Base-by-base conservation (phyloP, 805 yeast species). In the Monosporozyma aquatica region DNA sequence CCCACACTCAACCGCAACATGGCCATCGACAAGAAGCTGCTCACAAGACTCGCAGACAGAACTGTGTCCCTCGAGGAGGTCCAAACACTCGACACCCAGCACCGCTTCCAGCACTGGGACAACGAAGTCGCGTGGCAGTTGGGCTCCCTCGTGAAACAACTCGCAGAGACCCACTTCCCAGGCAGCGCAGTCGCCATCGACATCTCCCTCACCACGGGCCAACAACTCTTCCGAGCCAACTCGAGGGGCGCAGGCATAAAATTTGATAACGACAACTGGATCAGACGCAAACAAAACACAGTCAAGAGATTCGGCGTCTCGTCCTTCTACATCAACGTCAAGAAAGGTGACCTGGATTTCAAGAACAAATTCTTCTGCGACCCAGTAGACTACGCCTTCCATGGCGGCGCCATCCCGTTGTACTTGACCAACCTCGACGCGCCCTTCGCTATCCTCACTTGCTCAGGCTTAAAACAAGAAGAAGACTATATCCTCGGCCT, bases 321-420 rank as follows among this genome's bases (percentile, higher is more conserved):
- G 2, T 70, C 75, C 43, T 72, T 67, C 54, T 65, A 54, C 44
- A 62, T 74, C 53, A 76, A 78, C 6, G 62, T 61, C 37, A 70
- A 69, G 50, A 58, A 71, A 43, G 61, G 62, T 20, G 42, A 40
- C 1, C 67, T 62, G 44, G 61, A 59, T 2, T 59, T 65, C 39
- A 60, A 71, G 6, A 72, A 68, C 33, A 67, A 65, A 3, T 57
- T 59, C 32, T 68, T 64, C 42, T 58, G 74, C 15, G 66, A 69
- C 23, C 59, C 69, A 8, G 50, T 49, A 15, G 74, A 70, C 10
- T 75, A 66, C 49, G 76, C 78, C 8, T 57, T 66, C 24, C 78
- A 74, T 48, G 82, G 82, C 20, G 82, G 82, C 42, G 69, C 73
- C 26, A 68, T 76, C 39, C 80, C 80, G 9, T 58, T 76, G 25